Base-by-base conservation (phyloP, 192 early-diverging fungal genomes). In the Mortierella hygrophila region DNA sequence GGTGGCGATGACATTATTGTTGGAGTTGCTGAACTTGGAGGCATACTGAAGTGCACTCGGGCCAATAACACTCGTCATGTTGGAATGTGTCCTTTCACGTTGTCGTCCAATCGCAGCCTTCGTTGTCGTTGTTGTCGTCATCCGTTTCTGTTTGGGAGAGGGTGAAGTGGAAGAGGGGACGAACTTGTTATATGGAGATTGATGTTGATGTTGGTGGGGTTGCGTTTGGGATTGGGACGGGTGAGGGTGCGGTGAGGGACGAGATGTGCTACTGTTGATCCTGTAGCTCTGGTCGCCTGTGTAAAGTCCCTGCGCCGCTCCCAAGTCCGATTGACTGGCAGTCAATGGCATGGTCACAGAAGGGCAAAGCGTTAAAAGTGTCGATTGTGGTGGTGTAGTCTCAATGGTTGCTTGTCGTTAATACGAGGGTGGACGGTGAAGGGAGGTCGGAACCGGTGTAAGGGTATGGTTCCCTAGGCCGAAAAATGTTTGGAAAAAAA, bases 321-420 rank as follows among this genome's bases (percentile, higher is more conserved):
- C 68, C 35, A 41, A 74, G 15, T 26, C 69, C 29, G 74, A 72
- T 46, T 68, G 80, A 63, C 69, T 72, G 40, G 74, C 55, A 35
- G 74, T 71, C 29, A 75, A 82, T 52, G 80, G 65, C 74, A 82
- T 82, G 74, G 42, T 32, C 41, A 21, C 32, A 57, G 21, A n/a
- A 21, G 57, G 29, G 4, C 9, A 7, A 9, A 32, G 10, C 5
- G 76, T 20, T 23, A 13, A 46, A 15, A 7, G 18, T 46, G 72
- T 49, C n/a, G 21, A 29, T 41, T 21, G 16, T 70, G 2, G 69
- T 1, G 29, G 69, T 41, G 32, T 10, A 11, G 23, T 16, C 35
- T 23, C 6, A 41, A 21, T 21, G 21, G 8, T 4, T 40, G 23
- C 8, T 32, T 40, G 23, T 41, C 41, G 69, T 23, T 13, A 20